Evolutionary conservation across 208 protist species (phyloP).

Genomic region (Leishmania arabica): DNA sequence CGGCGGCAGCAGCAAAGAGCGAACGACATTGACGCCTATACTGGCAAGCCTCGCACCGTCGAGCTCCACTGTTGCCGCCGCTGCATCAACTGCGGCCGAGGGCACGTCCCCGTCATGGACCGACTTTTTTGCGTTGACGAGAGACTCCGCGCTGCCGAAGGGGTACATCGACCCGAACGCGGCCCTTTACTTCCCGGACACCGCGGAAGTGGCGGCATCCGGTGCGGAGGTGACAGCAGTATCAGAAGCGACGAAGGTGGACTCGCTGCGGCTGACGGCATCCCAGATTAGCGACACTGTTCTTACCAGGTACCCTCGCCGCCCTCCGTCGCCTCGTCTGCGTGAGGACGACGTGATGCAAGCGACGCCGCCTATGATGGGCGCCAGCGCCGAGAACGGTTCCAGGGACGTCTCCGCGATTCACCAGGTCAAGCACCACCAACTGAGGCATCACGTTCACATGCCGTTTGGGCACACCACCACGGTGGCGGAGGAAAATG

Average conservation of each 20-base stretch:
- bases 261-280: constrained; percentile 6
- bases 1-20: background rate
- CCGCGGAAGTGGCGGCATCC: background rate
- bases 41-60: background rate
- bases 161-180: constrained; percentile 24
- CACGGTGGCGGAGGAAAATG: background rate
- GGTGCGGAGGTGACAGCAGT: background rate
- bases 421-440: background rate
- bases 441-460: background rate
- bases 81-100: background rate
- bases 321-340: constrained; percentile 26
- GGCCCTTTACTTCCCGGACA: constrained; percentile 25
- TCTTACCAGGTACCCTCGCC: constrained; percentile 43
- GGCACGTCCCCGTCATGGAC: constrained; percentile 27
- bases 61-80: background rate
- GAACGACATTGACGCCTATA: constrained; percentile 2
- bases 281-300: background rate
- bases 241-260: background rate
- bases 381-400: background rate
- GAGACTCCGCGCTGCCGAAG: constrained; percentile 33
- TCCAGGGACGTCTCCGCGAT: background rate
- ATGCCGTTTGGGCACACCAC: constrained; percentile 11
- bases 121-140: constrained; percentile 38
- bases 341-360: constrained; percentile 53
- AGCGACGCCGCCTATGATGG: constrained; percentile 22